Base-by-base conservation (phyloP, 148 eudicot genomes). In the Silene latifolia region DNA sequence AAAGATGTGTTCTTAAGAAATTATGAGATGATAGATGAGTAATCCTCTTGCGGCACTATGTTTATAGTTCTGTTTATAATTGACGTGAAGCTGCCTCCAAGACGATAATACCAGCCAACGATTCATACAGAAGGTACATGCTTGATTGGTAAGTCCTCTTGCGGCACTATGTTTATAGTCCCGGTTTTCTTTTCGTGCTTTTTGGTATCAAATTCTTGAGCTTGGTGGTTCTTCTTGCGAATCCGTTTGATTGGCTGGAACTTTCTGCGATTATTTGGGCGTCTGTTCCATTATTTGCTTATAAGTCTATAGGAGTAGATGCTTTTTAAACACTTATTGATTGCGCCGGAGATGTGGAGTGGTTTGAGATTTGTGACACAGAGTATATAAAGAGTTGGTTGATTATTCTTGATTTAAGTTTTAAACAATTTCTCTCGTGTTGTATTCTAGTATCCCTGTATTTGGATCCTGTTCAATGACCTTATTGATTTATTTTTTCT, bases 1-100 rank as follows among this genome's bases (percentile, higher is more conserved):
- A 96, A 78, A 88, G 79, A 67, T 87, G 82, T 64, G 81, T 96
- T 65, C 90, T 92, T 21, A 84, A 85, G 72, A 90, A 84, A 73
- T 75, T 67, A 25, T 89, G 79, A 79, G 66, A 42, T 18, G 82
- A 75, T 71, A 35, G 25, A 66, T 17, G 23, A 15, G 13, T 3
- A n/a, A 10, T 23, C 39, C 46, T 14, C 27, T 5, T 19, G 17
- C 18, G 2, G 39, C 25, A 62, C 23, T 8, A 54, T 13, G 12
- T 24, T 53, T 25, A 42, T 32, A 65, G 59, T 69, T 60, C 46
- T 59, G 72, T 58, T 66, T 15, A 57, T 61, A 70, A 51, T 46
- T 65, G 61, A 75, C 67, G 21, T 32, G 21, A 25, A 25, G 71
- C 58, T 70, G 61, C 20, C 68, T 47, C 57, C 1, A 21, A 46